phyloP scores from a whole-genome alignment of 805 yeast genomes.

The Komagataella populi region DNA sequence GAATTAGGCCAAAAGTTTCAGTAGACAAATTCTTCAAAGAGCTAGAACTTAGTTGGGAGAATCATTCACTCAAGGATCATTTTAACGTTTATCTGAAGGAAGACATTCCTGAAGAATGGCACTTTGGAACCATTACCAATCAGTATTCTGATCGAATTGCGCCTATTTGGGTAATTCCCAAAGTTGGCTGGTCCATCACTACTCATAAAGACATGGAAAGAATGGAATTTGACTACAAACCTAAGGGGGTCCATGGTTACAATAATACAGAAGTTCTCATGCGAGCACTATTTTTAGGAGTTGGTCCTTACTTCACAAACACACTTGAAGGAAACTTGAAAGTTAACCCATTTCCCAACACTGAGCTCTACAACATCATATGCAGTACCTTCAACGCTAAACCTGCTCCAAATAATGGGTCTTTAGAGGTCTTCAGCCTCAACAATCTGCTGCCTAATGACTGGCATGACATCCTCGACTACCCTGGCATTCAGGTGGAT shows the following conservation, averaged over 20 bases:
- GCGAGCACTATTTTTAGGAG: slow-evolving; percentile 71
- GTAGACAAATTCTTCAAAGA: slow-evolving; percentile 33
- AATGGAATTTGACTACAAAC: slow-evolving; percentile 34
- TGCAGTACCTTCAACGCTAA: slow-evolving; percentile 45
- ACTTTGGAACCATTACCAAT: slow-evolving; percentile 32
- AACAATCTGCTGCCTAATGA: slow-evolving; percentile 19
- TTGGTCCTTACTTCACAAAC: slow-evolving; percentile 62
- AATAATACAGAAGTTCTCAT: slow-evolving; percentile 63
- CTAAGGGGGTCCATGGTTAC: slow-evolving; percentile 79
- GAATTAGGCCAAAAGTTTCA: slow-evolving; percentile 44
- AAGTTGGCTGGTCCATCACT: slow-evolving; percentile 65
- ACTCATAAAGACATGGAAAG: slow-evolving; percentile 41
- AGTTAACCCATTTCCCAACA: slow-evolving; percentile 55
- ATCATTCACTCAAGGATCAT: slow-evolving; percentile 13
- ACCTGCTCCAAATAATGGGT: slow-evolving; percentile 53
- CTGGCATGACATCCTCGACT: slow-evolving; percentile 33
- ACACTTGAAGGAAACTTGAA: slow-evolving; percentile 12
- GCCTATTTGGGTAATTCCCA: slow-evolving; percentile 77
- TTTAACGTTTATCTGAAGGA: slow-evolving; percentile 39
- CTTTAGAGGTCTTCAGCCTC: slow-evolving; percentile 7
- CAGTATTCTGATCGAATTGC: slow-evolving; percentile 52
- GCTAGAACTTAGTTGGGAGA: slow-evolving; percentile 18
- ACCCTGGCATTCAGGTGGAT: slow-evolving; percentile 37
- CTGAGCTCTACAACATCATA: slow-evolving; percentile 60
- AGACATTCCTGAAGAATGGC: slow-evolving; percentile 37